These are phyloP conservation scores for Stevia rebaudiana DNA, from an alignment of 140 eudicot species.

Conservation along the genomic window DNA sequence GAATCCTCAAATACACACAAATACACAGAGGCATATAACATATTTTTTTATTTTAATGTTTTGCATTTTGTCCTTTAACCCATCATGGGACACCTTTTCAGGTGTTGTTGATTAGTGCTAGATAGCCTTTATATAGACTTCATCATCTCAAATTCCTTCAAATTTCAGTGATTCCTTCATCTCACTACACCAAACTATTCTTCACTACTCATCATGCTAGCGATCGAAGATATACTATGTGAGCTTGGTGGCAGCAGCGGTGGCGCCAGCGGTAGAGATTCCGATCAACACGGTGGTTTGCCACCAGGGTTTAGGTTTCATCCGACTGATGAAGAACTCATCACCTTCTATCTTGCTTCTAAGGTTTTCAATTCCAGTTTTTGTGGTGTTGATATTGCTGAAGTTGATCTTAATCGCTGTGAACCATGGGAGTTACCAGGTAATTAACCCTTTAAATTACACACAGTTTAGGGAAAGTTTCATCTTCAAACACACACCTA, in stretches of 20 bases:
- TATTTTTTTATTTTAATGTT: background rate
- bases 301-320: conserved; percentile 97
- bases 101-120: conserved; percentile 32
- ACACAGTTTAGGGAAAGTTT: background rate
- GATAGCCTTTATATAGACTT: conserved; percentile 26
- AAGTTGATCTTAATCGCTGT: conserved; percentile 79
- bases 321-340: conserved; percentile 93
- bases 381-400: conserved; percentile 53
- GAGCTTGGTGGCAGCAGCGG: conserved; percentile 29
- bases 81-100: conserved; percentile 41
- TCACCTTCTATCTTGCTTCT: conserved; percentile 79
- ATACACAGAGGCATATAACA: too few relatives aligned
- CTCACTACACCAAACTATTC: background rate
- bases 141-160: conserved; percentile 23
- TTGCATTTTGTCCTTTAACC: conserved; percentile 26
- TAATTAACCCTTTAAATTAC: background rate
- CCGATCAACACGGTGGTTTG: conserved; percentile 39
- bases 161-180: conserved; percentile 34
- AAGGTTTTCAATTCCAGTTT: conserved; percentile 50
- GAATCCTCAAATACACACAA: too few relatives aligned
- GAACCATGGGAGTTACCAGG: conserved; percentile 99
- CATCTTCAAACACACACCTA: conserved; percentile 8
- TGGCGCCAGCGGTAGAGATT: conserved; percentile 18
- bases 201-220: conserved; percentile 45
- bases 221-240: conserved; percentile 41